phyloP scores from a whole-genome alignment of 2,329 filamentous ascomycete species.

The Pseudodiploospora longispora region DNA sequence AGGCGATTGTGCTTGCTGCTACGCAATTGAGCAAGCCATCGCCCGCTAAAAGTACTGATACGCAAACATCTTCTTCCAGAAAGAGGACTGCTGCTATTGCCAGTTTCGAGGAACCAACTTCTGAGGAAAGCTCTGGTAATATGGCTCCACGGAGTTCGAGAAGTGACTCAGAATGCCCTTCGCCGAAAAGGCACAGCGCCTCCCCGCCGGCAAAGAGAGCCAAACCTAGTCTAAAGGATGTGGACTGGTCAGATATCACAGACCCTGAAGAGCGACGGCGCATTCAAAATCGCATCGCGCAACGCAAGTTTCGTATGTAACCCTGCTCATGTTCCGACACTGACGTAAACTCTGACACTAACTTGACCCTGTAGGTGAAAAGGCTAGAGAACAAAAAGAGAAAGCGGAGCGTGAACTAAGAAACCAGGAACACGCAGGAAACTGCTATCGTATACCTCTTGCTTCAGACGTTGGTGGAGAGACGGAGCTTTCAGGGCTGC shows the following conservation, averaged over 20 bases:
- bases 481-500: constrained; percentile 53
- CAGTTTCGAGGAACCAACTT: background rate
- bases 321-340: background rate
- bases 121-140: constrained; percentile 4
- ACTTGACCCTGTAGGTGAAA: constrained; percentile 48
- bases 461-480: constrained; percentile 46
- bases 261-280: constrained; percentile 65
- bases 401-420: constrained; percentile 53
- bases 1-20: background rate
- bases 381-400: constrained; percentile 60
- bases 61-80: constrained; percentile 4
- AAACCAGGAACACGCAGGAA: constrained; percentile 56
- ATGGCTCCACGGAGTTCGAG: constrained; percentile 17
- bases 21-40: background rate
- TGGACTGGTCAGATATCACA: constrained; percentile 62
- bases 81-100: constrained; percentile 9
- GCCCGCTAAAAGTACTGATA: background rate
- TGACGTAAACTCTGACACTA: background rate
- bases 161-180: constrained; percentile 14
- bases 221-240: constrained; percentile 36
- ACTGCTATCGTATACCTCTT: constrained; percentile 54
- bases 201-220: constrained; percentile 29
- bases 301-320: constrained; percentile 64
- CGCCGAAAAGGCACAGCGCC: constrained; percentile 19
- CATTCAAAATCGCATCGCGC: constrained; percentile 69